Evolutionary conservation across 176 grass and related monocot species (phyloP), one percentile per base, ranked within the genome.

Genomic region (Bolboschoenus planiculmis): DNA sequence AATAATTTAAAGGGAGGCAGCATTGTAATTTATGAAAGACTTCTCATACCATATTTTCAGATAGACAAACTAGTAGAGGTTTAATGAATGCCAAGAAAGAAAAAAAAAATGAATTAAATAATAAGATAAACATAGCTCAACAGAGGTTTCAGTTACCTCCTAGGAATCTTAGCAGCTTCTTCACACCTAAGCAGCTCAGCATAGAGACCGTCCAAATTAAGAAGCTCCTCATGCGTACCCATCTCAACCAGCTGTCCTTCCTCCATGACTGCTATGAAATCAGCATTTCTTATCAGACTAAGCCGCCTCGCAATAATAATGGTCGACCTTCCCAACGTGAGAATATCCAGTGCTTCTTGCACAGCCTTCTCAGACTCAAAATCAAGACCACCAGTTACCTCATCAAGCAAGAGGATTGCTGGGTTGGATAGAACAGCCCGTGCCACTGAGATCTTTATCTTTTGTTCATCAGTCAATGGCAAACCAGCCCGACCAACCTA

Each of bases 221-320:
- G 84, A 87, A 99, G 88, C 84, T 99, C 92, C 85, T 99, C 96
- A 68, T 99, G 96, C 47, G 92, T 95, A 56, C 96, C 96, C 96
- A 99, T 99, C 88, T 99, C 96, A 63, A 95, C 91, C 87, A 99
- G 96, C 81, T 95, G 96, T 62, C 96, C 92, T 86, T 95, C 92
- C 89, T 95, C 96, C 96, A 98, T 95, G 46, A 95, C 96, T 56
- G 92, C 96, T 85, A 98, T 98, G 82, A 93, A 99, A 87, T 99
- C 96, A 90, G 96, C 96, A 91, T 99, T 91, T 76, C 92, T 95
- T 78, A 99, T 99, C 84, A 99, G 91, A 76, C 91, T 89, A 76
- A 99, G 89, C 56, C 92, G 90, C 81, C 96, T 91, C 26, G 96
- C 96, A 87, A 99, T 99, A 44, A 99, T 99, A 78, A 99, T 93